A percentile compares a stretch with the other conserved stretches of the same genome.
Conservation (phyloP, 257 asterid species). For the Prunella vulgaris region DNA sequence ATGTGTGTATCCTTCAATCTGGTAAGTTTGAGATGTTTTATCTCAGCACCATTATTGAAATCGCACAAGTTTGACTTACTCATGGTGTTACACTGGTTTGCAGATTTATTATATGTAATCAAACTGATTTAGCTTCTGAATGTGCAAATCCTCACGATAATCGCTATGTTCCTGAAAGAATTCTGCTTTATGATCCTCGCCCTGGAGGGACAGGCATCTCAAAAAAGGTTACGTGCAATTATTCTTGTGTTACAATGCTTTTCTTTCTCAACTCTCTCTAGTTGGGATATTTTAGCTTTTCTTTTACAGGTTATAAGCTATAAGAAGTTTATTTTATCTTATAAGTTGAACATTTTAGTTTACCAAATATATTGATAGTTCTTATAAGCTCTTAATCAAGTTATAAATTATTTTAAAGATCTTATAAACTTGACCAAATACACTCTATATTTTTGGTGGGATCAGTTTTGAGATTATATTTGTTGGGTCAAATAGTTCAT, state of each 20-base stretch:
- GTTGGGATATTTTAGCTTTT: not conserved
- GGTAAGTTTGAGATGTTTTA: slow-evolving; percentile 8
- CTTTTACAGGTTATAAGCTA: too few relatives aligned
- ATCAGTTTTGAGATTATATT: too few relatives aligned
- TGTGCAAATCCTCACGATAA: slow-evolving; percentile 81
- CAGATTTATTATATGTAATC: slow-evolving; percentile 81
- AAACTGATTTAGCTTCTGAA: slow-evolving; percentile 85
- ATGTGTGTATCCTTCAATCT: slow-evolving; percentile 2
- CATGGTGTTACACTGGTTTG: slow-evolving; percentile 26
- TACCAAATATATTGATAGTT: too few relatives aligned
- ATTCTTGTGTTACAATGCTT: not conserved
- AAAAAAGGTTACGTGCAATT: slow-evolving; percentile 55
- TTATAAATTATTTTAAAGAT: too few relatives aligned
- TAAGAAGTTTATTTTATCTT: too few relatives aligned
- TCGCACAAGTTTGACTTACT: slow-evolving; percentile 21
- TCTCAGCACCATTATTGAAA: slow-evolving; percentile 10
- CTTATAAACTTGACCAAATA: too few relatives aligned
- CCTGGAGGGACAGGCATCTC: slow-evolving; percentile 98
- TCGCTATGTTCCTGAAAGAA: slow-evolving; percentile 78
- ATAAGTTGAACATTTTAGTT: too few relatives aligned
- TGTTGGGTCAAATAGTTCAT: too few relatives aligned
- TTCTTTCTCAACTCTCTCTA: slow-evolving; percentile 1
- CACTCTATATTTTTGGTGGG: too few relatives aligned
- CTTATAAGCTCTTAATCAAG: too few relatives aligned
- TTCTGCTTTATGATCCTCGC: slow-evolving; percentile 89